Evolutionary conservation across 148 eudicot species (phyloP).

Genomic region (Vaccinium corymbosum): DNA sequence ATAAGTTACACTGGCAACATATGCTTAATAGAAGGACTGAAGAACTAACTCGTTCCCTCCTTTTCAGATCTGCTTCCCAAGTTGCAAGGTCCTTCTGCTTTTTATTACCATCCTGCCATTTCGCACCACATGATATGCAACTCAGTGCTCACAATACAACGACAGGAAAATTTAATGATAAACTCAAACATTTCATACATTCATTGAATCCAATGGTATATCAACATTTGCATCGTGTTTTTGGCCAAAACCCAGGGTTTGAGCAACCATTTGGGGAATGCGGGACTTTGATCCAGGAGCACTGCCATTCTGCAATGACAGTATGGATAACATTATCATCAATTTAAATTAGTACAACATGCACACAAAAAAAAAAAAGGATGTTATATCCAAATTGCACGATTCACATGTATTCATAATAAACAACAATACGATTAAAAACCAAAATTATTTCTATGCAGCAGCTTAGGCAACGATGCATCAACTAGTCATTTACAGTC

Average conservation of each 20-base stretch:
- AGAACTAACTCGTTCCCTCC: slow-evolving; percentile 57
- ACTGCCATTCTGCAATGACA: slow-evolving; percentile 61
- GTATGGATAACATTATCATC: neutral
- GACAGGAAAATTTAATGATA: slow-evolving; percentile 7
- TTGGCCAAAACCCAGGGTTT: slow-evolving; percentile 82
- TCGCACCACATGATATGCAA: slow-evolving; percentile 16
- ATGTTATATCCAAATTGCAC: neutral
- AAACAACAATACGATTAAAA: neutral
- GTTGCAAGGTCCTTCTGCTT: slow-evolving; percentile 58
- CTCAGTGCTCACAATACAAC: neutral
- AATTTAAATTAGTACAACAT: neutral
- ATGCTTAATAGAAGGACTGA: slow-evolving; percentile 5
- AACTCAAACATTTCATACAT: slow-evolving; percentile 39
- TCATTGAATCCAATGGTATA: slow-evolving; percentile 75
- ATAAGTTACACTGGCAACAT: neutral
- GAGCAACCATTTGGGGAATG: slow-evolving; percentile 60
- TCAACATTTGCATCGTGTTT: slow-evolving; percentile 96
- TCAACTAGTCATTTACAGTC: neutral
- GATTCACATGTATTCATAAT: neutral
- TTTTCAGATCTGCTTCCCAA: slow-evolving; percentile 65
- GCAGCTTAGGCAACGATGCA: neutral
- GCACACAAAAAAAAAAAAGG: too few relatives aligned
- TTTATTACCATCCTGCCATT: slow-evolving; percentile 64
- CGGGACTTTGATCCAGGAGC: slow-evolving; percentile 72
- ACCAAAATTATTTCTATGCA: neutral